phyloP scores from a whole-genome alignment of 495 filamentous ascomycete species.

The Cercophora newfieldiana region DNA sequence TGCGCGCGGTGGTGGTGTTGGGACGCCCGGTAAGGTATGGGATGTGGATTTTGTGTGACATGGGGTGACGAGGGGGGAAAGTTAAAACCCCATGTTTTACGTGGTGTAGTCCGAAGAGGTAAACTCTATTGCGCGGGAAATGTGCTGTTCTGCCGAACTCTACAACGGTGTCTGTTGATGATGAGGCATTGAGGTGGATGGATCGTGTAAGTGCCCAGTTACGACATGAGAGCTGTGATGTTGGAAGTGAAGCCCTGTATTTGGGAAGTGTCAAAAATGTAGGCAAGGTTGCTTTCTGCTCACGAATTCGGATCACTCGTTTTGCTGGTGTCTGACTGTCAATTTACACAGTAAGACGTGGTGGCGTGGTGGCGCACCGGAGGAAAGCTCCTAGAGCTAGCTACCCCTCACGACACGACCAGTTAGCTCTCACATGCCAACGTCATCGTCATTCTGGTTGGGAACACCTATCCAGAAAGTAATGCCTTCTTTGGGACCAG shows the following conservation, averaged over 20 bases:
- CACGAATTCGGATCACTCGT: too few species aligned
- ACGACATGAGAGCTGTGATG: background rate
- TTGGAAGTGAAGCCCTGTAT: background rate
- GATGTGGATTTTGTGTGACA: background rate
- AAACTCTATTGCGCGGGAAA: background rate
- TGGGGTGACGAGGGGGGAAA: background rate
- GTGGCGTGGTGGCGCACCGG: background rate
- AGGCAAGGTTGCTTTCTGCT: too few species aligned
- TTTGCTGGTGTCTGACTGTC: too few species aligned
- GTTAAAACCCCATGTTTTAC: background rate
- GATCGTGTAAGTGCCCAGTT: background rate
- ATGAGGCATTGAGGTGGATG: background rate
- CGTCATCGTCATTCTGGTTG: background rate
- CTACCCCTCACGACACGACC: background rate
- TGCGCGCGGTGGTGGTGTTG: background rate
- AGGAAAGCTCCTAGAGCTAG: background rate
- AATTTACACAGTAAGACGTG: background rate
- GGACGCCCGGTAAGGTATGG: background rate
- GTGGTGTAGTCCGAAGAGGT: background rate
- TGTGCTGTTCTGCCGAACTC: background rate
- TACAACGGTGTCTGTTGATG: background rate
- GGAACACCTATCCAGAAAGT: too few species aligned
- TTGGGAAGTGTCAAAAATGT: too few species aligned
- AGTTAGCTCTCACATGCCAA: background rate
- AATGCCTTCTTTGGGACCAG: background rate